These are phyloP conservation scores for Fusarium scirpi DNA, from an alignment of 2,329 filamentous ascomycete species.

Conservation along the genomic window DNA sequence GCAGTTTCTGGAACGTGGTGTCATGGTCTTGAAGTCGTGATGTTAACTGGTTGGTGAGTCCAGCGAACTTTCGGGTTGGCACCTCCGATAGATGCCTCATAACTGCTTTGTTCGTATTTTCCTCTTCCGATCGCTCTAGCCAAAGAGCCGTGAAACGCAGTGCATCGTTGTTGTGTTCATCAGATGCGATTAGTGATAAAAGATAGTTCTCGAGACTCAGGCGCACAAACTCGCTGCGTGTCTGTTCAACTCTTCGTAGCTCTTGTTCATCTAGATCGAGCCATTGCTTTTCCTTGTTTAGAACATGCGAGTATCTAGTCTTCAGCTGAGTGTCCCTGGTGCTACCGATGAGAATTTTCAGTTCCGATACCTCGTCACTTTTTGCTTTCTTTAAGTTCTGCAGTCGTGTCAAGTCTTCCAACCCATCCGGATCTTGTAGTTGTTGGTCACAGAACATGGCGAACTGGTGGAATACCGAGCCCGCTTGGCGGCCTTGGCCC, in stretches of 20 bases:
- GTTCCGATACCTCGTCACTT: constrained; percentile 80
- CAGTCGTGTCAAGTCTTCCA: constrained; percentile 86
- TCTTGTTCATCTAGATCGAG: constrained; percentile 91
- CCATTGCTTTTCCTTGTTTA: constrained; percentile 85
- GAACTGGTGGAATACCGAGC: constrained; percentile 93
- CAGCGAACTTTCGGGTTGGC: constrained; percentile 90
- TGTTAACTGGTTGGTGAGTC: constrained; percentile 94
- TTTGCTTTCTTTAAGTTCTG: constrained; percentile 84
- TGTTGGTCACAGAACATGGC: constrained; percentile 96
- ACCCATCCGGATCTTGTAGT: constrained; percentile 83
- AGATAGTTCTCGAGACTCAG: constrained; percentile 95
- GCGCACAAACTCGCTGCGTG: constrained; percentile 83
- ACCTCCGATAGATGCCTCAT: constrained; percentile 76
- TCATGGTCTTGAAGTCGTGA: constrained; percentile 84
- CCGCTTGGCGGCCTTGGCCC: constrained; percentile 77
- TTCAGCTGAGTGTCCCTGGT: constrained; percentile 65
- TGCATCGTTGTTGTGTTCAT: constrained; percentile 89
- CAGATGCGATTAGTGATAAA: constrained; percentile 83
- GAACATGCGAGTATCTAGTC: constrained; percentile 68
- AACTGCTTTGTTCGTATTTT: constrained; percentile 82
- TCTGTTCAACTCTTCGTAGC: constrained; percentile 80
- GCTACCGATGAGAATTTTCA: constrained; percentile 70
- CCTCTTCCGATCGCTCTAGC: constrained; percentile 86
- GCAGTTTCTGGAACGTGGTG: constrained; percentile 79
- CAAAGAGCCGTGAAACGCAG: constrained; percentile 94